Conservation (phyloP, 2,329 filamentous ascomycete species). For the Fusarium devonianum region DNA sequence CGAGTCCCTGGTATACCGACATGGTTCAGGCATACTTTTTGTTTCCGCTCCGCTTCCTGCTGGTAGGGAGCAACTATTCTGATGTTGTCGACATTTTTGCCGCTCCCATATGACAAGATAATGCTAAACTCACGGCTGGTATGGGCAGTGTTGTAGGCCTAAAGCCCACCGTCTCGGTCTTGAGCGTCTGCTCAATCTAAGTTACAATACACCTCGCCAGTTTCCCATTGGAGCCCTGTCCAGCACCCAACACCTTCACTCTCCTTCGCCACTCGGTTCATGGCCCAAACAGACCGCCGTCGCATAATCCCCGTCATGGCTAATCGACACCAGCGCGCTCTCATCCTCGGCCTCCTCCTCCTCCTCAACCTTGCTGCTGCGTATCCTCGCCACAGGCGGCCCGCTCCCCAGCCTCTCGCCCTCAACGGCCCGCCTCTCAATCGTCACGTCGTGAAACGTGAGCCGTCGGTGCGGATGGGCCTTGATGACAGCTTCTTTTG, state of each 20-base stretch:
- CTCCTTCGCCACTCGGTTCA: constrained; percentile 19
- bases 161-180: too few relatives aligned
- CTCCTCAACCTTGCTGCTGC: constrained; percentile 37
- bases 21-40: background rate
- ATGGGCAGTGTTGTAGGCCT: too few relatives aligned
- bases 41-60: background rate
- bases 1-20: constrained; percentile 49
- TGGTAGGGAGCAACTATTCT: background rate
- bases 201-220: too few relatives aligned
- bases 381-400: constrained; percentile 56
- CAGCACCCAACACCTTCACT: background rate
- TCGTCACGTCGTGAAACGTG: constrained; percentile 67
- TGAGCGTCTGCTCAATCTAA: too few relatives aligned
- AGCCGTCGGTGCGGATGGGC: constrained; percentile 68
- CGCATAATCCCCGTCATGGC: constrained; percentile 86
- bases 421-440: constrained; percentile 44
- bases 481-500: constrained; percentile 79
- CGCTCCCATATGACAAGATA: too few relatives aligned
- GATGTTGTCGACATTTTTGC: background rate
- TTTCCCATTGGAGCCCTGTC: too few relatives aligned
- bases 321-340: constrained; percentile 78
- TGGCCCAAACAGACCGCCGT: constrained; percentile 70
- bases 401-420: constrained; percentile 46
- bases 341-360: constrained; percentile 49
- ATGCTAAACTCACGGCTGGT: too few relatives aligned